phyloP scores from a whole-genome alignment of 164 flowering plant species.

The Dillenia turbinata region DNA sequence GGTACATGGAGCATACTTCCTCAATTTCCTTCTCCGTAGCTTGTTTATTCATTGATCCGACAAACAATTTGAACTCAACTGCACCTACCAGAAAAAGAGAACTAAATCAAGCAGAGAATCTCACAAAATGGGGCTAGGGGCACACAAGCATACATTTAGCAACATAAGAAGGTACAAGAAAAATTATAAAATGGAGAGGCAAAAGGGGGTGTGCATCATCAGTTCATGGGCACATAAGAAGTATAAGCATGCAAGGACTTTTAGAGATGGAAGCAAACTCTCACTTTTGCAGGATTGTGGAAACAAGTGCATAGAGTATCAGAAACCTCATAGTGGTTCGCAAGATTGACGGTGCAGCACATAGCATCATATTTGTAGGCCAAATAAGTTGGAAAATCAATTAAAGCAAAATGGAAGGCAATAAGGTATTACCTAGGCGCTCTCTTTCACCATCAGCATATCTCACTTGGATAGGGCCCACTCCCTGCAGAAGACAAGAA shows the following conservation, averaged over 20 bases:
- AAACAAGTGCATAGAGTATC: too few relatives aligned
- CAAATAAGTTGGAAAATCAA: too few relatives aligned
- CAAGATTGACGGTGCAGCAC: too few relatives aligned
- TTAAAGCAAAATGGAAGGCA: neutral
- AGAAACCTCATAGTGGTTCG: neutral
- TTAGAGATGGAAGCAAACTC: too few relatives aligned
- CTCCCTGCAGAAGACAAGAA: conserved; percentile 48
- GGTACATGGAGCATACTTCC: conserved; percentile 47
- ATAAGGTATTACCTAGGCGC: conserved; percentile 68
- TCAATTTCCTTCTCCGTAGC: conserved; percentile 89
- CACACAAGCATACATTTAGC: neutral
- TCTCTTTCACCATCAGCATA: conserved; percentile 98
- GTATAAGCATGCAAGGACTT: too few relatives aligned
- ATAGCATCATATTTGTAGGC: too few relatives aligned
- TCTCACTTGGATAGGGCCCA: conserved; percentile 93
- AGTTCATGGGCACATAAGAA: too few relatives aligned
- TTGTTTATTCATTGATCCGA: conserved; percentile 86
- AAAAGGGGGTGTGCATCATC: too few relatives aligned
- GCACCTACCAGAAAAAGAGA: conserved; percentile 50
- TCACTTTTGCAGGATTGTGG: too few relatives aligned
- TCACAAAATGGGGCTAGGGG: conserved; percentile 1
- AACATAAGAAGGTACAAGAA: neutral
- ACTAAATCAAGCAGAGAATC: conserved; percentile 1
- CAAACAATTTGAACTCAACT: conserved; percentile 86
- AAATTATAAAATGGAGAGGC: too few relatives aligned